Conservation (phyloP, 805 yeast genomes). For the Sugiyamaella lignohabitans region DNA sequence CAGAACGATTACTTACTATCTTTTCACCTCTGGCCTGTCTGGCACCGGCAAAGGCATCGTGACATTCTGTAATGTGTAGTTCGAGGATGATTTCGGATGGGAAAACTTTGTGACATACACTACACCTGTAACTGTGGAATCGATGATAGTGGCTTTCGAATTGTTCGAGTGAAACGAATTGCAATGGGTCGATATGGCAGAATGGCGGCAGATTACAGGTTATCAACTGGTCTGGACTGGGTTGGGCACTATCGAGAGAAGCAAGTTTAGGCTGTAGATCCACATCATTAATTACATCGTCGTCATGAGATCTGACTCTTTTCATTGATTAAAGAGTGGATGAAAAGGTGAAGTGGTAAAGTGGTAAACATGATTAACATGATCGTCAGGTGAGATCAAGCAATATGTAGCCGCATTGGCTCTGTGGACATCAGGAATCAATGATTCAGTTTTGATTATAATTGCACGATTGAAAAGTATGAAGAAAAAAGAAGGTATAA, state of each 20-base stretch:
- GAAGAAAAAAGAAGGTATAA: no score
- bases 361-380: background rate
- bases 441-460: no score
- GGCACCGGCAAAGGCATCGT: slow-evolving; percentile 42
- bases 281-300: background rate
- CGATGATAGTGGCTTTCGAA: slow-evolving; percentile 23
- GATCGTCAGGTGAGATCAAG: no score
- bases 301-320: slow-evolving; percentile 1
- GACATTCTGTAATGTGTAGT: slow-evolving; percentile 48
- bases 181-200: slow-evolving; percentile 3
- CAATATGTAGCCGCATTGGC: no score
- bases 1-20: slow-evolving; percentile 20
- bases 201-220: slow-evolving; percentile 8
- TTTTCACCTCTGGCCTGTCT: slow-evolving; percentile 37
- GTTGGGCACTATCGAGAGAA: background rate
- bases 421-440: no score
- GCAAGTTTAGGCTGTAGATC: background rate
- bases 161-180: slow-evolving; percentile 6
- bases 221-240: background rate
- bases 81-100: slow-evolving; percentile 40
- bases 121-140: slow-evolving; percentile 20
- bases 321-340: slow-evolving; percentile 3
- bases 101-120: slow-evolving; percentile 27
- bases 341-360: background rate
- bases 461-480: no score